A percentile compares a stretch with the other conserved stretches of the same genome.
Evolutionary conservation across 192 early-diverging fungal species (phyloP).

Genomic region (Coemansia sp.): DNA sequence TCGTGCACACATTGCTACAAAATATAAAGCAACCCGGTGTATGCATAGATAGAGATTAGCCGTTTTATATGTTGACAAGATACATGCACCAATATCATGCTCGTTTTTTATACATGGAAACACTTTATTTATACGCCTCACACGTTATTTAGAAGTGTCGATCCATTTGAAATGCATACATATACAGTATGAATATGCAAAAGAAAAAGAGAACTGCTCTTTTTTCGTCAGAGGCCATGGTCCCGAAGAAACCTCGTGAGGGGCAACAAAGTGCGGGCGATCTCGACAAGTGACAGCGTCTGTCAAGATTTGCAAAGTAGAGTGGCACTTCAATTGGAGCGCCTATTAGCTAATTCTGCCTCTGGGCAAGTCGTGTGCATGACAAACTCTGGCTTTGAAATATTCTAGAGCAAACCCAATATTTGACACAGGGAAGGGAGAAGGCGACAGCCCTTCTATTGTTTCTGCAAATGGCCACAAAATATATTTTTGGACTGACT

Average conservation of each 20-base stretch:
- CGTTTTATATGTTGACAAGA: not conserved
- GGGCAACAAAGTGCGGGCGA: not conserved
- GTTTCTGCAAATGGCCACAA: no score
- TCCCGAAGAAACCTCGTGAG: not conserved
- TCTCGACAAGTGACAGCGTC: not conserved
- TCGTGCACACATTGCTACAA: not conserved
- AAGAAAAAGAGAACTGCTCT: not conserved
- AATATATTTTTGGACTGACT: not conserved
- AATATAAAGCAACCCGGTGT: constrained; percentile 1
- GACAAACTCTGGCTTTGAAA: not conserved
- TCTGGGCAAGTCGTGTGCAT: not conserved
- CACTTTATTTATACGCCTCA: no score
- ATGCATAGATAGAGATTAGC: not conserved
- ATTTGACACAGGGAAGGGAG: not conserved
- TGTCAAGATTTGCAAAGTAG: not conserved
- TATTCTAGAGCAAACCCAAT: not conserved
- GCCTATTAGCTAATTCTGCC: not conserved
- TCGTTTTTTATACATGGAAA: not conserved
- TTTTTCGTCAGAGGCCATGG: not conserved
- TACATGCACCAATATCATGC: not conserved
- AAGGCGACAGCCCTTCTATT: not conserved
- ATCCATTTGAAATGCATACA: no score
- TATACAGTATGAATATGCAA: no score
- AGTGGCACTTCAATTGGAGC: not conserved
- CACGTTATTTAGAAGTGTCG: no score